Evolutionary conservation across 2,329 filamentous ascomycete genomes (phyloP), one percentile per base, ranked within the genome.

Genomic region (Dactylellina sp.): DNA sequence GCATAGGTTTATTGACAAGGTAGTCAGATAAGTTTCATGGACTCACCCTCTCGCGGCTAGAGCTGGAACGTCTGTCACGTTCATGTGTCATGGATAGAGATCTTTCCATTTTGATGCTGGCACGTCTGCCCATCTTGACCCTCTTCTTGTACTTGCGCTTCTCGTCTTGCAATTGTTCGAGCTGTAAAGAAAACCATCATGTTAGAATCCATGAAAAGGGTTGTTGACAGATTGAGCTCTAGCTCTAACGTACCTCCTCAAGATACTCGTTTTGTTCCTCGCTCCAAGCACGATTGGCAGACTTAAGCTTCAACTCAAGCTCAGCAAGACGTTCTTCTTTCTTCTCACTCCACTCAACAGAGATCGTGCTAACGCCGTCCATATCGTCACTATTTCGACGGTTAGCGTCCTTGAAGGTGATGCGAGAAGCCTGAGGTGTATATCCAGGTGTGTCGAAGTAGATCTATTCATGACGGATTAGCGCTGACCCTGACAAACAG

Each of bases 361-460:
- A 65, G n/a, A 65, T 65, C 11, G 60, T 72, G 32, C 68, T 72
- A 44, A 72, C 25, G 18, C 68, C 68, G 39, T 72, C 68, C 66
- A 71, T 71, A 18, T 72, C 68, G 55, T 72, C 68, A 50, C 68
- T 72, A 42, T 72, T 65, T n/a, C 68, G 68, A 35, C 68, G 68
- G 22, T 40, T 37, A 12, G 39, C 25, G 24, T 72, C 60, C 18
- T 72, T 72, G 68, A 72, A 72, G 9, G 68, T 72, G 46, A 72
- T 72, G 2, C 68, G 42, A 28, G 68, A 72, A 20, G 52, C 25
- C 3, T 72, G 68, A 22, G 68, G 68, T 9, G 60, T 72, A 14
- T 46, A 63, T 12, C 40, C 60, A 18, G 68, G 53, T 7, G 60
- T 72, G 18, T 72, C 68, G 11, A 65, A 72, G 44, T 65, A 65